Conservation (phyloP, 352 stramenopile species). For the Globisporangium okanoganense region DNA sequence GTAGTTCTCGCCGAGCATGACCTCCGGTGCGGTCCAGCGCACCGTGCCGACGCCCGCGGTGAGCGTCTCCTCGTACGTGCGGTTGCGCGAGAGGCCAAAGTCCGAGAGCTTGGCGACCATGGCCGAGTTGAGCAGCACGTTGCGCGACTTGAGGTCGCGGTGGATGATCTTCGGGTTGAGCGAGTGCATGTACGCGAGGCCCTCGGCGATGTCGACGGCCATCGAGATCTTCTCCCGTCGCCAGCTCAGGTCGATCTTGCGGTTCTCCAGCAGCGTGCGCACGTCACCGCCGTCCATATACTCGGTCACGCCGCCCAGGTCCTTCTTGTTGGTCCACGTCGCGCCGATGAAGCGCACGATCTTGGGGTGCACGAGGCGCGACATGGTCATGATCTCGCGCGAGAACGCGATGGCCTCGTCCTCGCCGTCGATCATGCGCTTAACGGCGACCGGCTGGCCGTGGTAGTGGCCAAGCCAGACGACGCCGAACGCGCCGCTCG, state of each 20-base stretch:
- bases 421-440: slow-evolving; percentile 84
- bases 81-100: slow-evolving; percentile 79
- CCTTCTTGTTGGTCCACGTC: slow-evolving; percentile 77
- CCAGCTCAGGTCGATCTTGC: slow-evolving; percentile 80
- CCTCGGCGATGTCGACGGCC: slow-evolving; percentile 77
- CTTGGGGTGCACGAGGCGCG: slow-evolving; percentile 70
- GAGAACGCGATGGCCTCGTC: slow-evolving; percentile 75
- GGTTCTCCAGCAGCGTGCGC: slow-evolving; percentile 76
- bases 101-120: slow-evolving; percentile 85
- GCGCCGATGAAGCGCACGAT: slow-evolving; percentile 85
- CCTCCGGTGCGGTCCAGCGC: slow-evolving; percentile 83
- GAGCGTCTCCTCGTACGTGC: slow-evolving; percentile 83
- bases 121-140: slow-evolving; percentile 73
- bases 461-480: slow-evolving; percentile 88
- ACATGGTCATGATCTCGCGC: slow-evolving; percentile 84
- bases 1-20: slow-evolving; percentile 88
- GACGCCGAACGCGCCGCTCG: slow-evolving; percentile 75
- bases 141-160: slow-evolving; percentile 80
- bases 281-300: slow-evolving; percentile 87
- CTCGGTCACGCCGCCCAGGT: slow-evolving; percentile 77
- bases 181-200: slow-evolving; percentile 83
- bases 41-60: slow-evolving; percentile 81
- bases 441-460: slow-evolving; percentile 78
- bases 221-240: slow-evolving; percentile 82
- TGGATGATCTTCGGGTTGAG: slow-evolving; percentile 82